These are phyloP conservation scores for Kodamaea restingae DNA, from an alignment of 805 yeast genomes.

Conservation along the genomic window DNA sequence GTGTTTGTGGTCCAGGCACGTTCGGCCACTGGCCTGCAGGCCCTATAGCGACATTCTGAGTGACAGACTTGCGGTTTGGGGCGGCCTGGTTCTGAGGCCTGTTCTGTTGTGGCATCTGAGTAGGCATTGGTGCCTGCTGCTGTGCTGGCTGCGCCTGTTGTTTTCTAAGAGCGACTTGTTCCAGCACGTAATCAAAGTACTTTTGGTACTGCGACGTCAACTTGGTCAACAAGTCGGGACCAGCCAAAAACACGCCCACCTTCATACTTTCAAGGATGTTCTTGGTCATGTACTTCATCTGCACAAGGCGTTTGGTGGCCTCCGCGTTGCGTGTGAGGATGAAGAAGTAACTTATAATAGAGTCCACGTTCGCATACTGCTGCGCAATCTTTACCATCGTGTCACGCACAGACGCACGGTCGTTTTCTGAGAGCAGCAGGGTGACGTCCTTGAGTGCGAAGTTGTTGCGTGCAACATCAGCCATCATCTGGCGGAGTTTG, in stretches of 20 bases:
- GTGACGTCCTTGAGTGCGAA: conserved; percentile 67
- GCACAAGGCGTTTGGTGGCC: conserved; percentile 72
- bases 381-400: conserved; percentile 53
- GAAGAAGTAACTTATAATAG: conserved; percentile 73
- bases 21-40: conserved; percentile 15
- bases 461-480: conserved; percentile 65
- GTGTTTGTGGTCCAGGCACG: conserved; percentile 10
- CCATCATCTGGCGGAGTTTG: conserved; percentile 57
- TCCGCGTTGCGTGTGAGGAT: conserved; percentile 69
- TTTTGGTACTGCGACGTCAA: conserved; percentile 68
- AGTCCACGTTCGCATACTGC: conserved; percentile 65
- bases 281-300: conserved; percentile 73
- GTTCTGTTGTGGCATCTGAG: conserved; percentile 9
- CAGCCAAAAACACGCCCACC: conserved; percentile 62
- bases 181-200: conserved; percentile 71
- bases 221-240: conserved; percentile 67
- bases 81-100: conserved; percentile 10
- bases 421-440: conserved; percentile 53
- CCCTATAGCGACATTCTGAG: conserved; percentile 11
- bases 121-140: too few species aligned
- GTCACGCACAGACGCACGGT: conserved; percentile 57
- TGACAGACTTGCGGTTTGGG: conserved; percentile 1
- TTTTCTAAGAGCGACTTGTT: conserved; percentile 44
- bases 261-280: conserved; percentile 69
- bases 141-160: neutral